Evolutionary conservation across 1,284 basidiomycete genomes (phyloP).

Genomic region (Thecaphora thlaspeos): DNA sequence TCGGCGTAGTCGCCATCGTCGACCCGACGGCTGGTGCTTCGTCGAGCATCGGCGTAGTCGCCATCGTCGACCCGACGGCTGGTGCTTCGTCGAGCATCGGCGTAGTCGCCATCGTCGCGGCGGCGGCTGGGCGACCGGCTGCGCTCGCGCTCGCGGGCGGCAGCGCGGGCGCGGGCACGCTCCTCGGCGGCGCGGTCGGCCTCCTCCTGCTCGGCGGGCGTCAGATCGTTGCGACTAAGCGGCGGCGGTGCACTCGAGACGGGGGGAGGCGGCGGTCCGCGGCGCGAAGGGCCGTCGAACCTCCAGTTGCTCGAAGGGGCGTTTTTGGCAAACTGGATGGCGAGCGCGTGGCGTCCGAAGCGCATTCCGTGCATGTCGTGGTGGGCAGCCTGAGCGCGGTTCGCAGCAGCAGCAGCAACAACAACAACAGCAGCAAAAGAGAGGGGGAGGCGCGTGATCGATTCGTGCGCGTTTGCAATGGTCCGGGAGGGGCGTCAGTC

Average conservation of each 20-base stretch:
- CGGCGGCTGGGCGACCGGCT: slow-evolving; percentile 23
- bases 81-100: slow-evolving; percentile 19
- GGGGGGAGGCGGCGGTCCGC: slow-evolving; percentile 27
- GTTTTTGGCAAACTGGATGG: slow-evolving; percentile 51
- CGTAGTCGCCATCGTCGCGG: slow-evolving; percentile 23
- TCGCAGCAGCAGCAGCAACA: too few relatives aligned
- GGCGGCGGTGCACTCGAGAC: slow-evolving; percentile 12
- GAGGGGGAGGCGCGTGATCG: not conserved
- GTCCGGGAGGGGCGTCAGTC: not conserved
- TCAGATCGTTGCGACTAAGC: slow-evolving; percentile 9
- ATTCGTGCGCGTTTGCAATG: not conserved
- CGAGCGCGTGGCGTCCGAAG: slow-evolving; percentile 39
- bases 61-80: slow-evolving; percentile 19
- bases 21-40: slow-evolving; percentile 14
- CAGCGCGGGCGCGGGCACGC: slow-evolving; percentile 29
- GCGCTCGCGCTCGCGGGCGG: slow-evolving; percentile 14
- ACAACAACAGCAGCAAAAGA: not conserved
- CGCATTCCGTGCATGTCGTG: slow-evolving; percentile 50
- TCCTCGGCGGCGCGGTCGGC: slow-evolving; percentile 37
- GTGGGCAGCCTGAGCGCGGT: slow-evolving; percentile 28
- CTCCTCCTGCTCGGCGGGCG: slow-evolving; percentile 30
- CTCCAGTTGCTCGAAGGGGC: slow-evolving; percentile 44
- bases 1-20: slow-evolving; percentile 24
- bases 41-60: slow-evolving; percentile 21
- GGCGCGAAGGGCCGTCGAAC: slow-evolving; percentile 38